Conservation (phyloP, 129 eudicot species). For the Flaveria bidentis region DNA sequence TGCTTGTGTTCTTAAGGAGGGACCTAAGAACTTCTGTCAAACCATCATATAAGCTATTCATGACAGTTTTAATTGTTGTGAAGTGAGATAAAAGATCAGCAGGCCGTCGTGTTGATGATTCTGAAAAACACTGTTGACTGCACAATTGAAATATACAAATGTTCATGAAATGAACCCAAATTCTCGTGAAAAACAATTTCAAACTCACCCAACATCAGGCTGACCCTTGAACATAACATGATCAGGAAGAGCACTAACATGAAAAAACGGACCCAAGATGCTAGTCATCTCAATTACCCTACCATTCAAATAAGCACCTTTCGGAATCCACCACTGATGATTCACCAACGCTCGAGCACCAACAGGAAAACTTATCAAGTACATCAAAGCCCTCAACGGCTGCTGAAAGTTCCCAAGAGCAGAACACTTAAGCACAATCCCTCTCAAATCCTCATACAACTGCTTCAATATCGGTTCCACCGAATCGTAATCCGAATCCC, state of each 20-base stretch:
- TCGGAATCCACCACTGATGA: constrained; percentile 93
- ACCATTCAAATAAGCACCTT: constrained; percentile 70
- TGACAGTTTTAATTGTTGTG: constrained; percentile 77
- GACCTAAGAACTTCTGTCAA: constrained; percentile 70
- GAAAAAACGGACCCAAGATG: constrained; percentile 93
- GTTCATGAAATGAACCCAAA: constrained; percentile 11
- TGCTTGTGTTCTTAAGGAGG: constrained; percentile 70
- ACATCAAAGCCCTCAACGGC: constrained; percentile 83
- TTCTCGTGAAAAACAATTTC: neutral
- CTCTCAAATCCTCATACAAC: constrained; percentile 90
- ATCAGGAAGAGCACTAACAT: constrained; percentile 96
- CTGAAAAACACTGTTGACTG: constrained; percentile 93
- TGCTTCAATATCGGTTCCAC: constrained; percentile 78
- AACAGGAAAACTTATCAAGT: constrained; percentile 65
- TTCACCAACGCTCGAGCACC: constrained; percentile 77
- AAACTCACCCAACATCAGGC: constrained; percentile 95
- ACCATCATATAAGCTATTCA: constrained; percentile 82
- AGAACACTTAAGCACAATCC: constrained; percentile 73
- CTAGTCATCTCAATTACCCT: constrained; percentile 90
- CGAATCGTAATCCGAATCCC: constrained; percentile 74
- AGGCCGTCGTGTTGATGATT: constrained; percentile 77
- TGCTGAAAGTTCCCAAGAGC: constrained; percentile 95
- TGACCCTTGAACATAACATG: constrained; percentile 68
- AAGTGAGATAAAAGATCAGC: constrained; percentile 90
- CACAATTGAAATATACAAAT: constrained; percentile 20